Conservation (phyloP, 148 eudicot species). For the Cornus florida region DNA sequence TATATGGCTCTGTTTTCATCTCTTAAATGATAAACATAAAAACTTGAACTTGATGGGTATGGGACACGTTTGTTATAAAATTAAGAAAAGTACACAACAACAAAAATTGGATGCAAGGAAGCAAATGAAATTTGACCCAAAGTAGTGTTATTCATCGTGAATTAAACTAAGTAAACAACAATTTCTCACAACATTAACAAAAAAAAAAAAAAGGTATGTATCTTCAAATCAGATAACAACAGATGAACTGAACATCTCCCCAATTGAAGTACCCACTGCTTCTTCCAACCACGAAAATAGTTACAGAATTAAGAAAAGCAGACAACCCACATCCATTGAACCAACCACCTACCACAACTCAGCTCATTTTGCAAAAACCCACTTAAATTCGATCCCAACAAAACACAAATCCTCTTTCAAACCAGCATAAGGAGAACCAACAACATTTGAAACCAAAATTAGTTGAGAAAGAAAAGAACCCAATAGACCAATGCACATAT, state of each 20-base stretch:
- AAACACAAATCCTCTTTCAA: neutral
- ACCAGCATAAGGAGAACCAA: neutral
- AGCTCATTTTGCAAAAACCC: neutral
- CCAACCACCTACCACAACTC: neutral
- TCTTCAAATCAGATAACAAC: too few species aligned
- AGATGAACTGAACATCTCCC: neutral
- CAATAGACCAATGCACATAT: neutral
- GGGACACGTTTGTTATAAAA: neutral
- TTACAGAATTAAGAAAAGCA: neutral
- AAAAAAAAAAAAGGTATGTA: neutral
- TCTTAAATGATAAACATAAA: too few species aligned
- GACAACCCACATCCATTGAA: neutral
- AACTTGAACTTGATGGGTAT: neutral
- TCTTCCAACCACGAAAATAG: conserved; percentile 4
- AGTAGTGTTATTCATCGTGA: too few species aligned
- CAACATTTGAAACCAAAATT: too few species aligned
- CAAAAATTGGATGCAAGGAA: too few species aligned
- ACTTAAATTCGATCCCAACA: neutral
- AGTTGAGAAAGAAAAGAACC: too few species aligned
- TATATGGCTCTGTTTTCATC: conserved; percentile 8
- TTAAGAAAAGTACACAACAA: neutral
- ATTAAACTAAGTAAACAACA: neutral
- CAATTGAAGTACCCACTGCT: neutral
- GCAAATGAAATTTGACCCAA: too few species aligned
- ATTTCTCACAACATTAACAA: neutral